Evolutionary conservation across 345 rosid genomes (phyloP).

Genomic region (Geranium rotundifolium): DNA sequence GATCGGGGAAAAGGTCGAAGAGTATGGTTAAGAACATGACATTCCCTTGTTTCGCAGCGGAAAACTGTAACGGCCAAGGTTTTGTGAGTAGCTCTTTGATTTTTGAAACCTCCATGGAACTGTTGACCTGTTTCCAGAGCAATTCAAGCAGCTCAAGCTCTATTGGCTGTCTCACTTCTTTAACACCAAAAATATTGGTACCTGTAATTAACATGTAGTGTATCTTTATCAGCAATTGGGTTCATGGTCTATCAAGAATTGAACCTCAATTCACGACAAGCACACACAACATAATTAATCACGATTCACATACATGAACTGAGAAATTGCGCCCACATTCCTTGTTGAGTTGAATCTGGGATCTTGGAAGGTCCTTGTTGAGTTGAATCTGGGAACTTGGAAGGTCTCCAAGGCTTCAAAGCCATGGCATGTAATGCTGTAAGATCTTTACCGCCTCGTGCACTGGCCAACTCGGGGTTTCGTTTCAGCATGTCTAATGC

Average conservation of each 20-base stretch:
- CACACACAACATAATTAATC: too few relatives aligned
- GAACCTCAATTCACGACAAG: too few relatives aligned
- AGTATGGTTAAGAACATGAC: background rate
- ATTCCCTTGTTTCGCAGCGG: background rate
- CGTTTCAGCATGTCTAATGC: background rate
- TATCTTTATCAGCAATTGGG: too few relatives aligned
- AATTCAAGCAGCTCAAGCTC: background rate
- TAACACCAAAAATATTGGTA: background rate
- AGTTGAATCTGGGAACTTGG: background rate
- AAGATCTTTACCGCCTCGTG: background rate
- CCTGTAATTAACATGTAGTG: background rate
- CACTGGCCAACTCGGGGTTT: background rate
- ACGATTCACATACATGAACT: too few relatives aligned
- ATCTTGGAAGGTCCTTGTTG: background rate
- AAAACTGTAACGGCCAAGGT: background rate
- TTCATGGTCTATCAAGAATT: too few relatives aligned
- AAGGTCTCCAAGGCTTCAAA: slow-evolving; percentile 1
- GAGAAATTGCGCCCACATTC: background rate
- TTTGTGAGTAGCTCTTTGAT: background rate
- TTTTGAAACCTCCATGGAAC: background rate
- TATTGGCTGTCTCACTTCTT: background rate
- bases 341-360: background rate
- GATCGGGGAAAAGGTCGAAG: background rate
- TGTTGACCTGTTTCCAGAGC: background rate
- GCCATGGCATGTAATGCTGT: slow-evolving; percentile 17